These are phyloP conservation scores for Candida freyschussii DNA, from an alignment of 1,139 yeast species.

Conservation along the genomic window DNA sequence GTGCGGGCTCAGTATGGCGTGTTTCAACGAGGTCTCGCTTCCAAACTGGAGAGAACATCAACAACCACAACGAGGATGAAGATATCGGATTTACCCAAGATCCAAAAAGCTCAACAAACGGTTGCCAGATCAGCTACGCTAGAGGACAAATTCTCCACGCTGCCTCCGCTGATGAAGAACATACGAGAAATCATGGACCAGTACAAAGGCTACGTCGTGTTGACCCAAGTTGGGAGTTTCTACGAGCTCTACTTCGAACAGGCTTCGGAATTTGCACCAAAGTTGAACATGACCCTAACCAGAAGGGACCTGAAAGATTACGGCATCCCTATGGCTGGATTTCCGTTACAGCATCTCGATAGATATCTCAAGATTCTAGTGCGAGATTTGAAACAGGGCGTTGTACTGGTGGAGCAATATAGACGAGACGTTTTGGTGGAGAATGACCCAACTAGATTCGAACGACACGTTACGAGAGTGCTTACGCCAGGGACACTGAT, in stretches of 20 bases:
- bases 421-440: slow-evolving; percentile 39
- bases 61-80: too few species aligned
- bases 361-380: slow-evolving; percentile 72
- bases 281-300: slow-evolving; percentile 60
- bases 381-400: slow-evolving; percentile 61
- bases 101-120: background rate
- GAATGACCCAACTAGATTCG: slow-evolving; percentile 28
- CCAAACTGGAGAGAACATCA: too few species aligned
- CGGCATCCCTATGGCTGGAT: slow-evolving; percentile 83
- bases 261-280: slow-evolving; percentile 69
- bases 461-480: slow-evolving; percentile 67
- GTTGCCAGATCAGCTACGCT: background rate
- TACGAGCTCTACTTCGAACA: slow-evolving; percentile 88
- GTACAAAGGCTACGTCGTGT: slow-evolving; percentile 65
- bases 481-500: slow-evolving; percentile 91
- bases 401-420: slow-evolving; percentile 62
- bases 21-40: too few species aligned
- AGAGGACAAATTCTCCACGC: slow-evolving; percentile 5
- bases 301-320: slow-evolving; percentile 41
- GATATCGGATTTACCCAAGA: too few species aligned
- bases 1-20: too few species aligned
- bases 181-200: slow-evolving; percentile 41
- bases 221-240: slow-evolving; percentile 88
- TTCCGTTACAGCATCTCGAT: slow-evolving; percentile 68
- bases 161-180: slow-evolving; percentile 21